phyloP scores from a whole-genome alignment of 805 yeast genomes.

The Wickerhamomyces rabaulensis region DNA sequence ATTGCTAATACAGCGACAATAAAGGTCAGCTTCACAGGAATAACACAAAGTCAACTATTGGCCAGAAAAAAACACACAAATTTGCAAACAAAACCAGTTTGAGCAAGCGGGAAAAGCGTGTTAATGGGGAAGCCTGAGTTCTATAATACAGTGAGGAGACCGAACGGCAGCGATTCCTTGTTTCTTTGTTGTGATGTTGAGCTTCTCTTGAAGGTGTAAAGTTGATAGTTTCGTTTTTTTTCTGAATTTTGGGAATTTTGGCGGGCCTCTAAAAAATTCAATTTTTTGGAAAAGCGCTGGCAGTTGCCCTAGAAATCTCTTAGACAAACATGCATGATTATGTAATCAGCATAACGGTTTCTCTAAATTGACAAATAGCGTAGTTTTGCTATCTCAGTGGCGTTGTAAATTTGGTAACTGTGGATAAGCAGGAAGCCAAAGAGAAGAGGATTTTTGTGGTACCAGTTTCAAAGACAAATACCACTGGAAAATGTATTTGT shows the following conservation, averaged over 20 bases:
- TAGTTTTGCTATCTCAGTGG: not conserved
- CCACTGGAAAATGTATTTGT: too few relatives aligned
- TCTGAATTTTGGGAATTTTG: not conserved
- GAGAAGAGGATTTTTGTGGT: too few relatives aligned
- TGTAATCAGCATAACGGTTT: not conserved
- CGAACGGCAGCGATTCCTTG: too few relatives aligned
- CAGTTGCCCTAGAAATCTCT: not conserved
- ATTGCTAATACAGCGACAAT: not conserved
- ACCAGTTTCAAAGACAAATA: too few relatives aligned
- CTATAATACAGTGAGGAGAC: too few relatives aligned
- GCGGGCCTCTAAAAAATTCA: not conserved
- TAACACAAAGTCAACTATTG: not conserved
- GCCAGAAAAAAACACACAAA: not conserved
- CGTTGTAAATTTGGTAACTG: too few relatives aligned
- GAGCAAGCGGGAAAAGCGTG: not conserved
- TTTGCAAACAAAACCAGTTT: not conserved
- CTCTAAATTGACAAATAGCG: not conserved
- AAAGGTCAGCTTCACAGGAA: not conserved
- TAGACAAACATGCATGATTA: not conserved
- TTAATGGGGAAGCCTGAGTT: too few relatives aligned
- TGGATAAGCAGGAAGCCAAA: too few relatives aligned
- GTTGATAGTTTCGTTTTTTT: not conserved
- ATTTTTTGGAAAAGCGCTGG: too few relatives aligned
- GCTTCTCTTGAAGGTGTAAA: not conserved
- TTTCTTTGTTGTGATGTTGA: not conserved